Base-by-base conservation (phyloP, 2,329 filamentous ascomycete genomes). In the Penicillium sp. region DNA sequence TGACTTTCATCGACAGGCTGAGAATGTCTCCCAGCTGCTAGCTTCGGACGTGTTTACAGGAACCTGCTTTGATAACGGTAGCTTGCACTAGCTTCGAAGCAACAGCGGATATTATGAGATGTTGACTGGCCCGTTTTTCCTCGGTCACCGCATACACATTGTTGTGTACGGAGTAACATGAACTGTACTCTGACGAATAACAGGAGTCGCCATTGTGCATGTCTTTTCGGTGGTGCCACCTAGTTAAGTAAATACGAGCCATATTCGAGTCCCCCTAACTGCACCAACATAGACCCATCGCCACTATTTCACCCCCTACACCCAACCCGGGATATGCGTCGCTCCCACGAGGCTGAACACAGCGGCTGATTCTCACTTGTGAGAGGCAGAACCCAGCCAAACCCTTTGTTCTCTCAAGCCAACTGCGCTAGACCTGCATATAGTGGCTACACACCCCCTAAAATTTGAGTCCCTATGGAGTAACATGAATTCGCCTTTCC, bases 1-100 rank as follows among this genome's bases (percentile, higher is more conserved):
- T 29, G 45, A 35, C 59, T 58, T 51, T 17, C 46, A 60, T 52
- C 40, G 59, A 65, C 50, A 60, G 63, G 63, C 35, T 56, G 33
- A 37, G 12, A 57, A 10, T 25, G 8, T 41, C 31, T 51, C 45
- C 19, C 17, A 57, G 13, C 35, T 54, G 21, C 42, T 46, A 56
- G 40, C 49, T 35, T 21, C 49, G 49, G 41, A 47, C 33, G 17
- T 46, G n/a, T 47, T 21, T 21, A 13, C 17, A 53, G 35, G 33
- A 37, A 17, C 42, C 3, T 47, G 37, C 43, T 21, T 40, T 33
- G 37, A 13, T n/a, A 50, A 50, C 37, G 35, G 49, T 23, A 49
- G 35, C 35, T 48, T 49, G 42, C 17, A 29, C 37, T 41, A 43
- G 42, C 31, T 25, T 35, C 8, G 12, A 27, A 25, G n/a, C 21